Percentiles rank a stretch among this genome's conserved stretches.
Evolutionary conservation across 2,329 filamentous ascomycete species (phyloP).

Genomic region (Diaporthe destruens): DNA sequence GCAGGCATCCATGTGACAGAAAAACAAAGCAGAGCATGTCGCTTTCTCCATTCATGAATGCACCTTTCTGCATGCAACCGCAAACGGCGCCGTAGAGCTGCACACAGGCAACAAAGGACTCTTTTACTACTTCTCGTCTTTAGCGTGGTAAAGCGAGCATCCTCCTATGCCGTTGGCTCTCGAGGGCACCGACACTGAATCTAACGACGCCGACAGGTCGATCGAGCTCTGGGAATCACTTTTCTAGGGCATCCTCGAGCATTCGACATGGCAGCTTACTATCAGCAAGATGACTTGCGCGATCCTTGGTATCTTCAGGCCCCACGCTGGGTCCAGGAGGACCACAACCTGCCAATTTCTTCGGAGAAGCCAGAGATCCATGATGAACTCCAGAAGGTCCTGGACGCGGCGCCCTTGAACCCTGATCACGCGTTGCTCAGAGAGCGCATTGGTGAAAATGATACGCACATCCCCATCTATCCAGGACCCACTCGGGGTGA

Average conservation of each 20-base stretch:
- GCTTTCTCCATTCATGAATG: background rate
- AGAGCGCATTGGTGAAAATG: background rate
- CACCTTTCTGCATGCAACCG: background rate
- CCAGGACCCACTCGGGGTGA: background rate
- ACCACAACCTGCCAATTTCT: background rate
- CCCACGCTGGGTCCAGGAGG: background rate
- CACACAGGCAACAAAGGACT: background rate
- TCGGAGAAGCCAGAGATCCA: background rate
- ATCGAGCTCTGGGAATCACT: background rate
- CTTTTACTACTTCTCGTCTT: slow-evolving; percentile 3
- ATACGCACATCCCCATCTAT: background rate
- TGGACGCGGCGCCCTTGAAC: background rate
- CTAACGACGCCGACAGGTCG: background rate
- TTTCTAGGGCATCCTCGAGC: background rate
- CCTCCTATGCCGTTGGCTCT: background rate
- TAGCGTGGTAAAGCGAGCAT: background rate
- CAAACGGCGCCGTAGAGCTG: background rate
- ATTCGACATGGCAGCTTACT: background rate
- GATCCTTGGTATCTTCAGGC: background rate
- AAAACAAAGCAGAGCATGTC: background rate
- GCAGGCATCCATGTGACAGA: background rate
- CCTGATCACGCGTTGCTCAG: background rate
- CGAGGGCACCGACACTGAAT: background rate
- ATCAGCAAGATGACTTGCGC: background rate
- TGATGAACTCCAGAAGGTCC: background rate